Base-by-base conservation (phyloP, 2,329 filamentous ascomycete species). In the Colletotrichum acutatum region DNA sequence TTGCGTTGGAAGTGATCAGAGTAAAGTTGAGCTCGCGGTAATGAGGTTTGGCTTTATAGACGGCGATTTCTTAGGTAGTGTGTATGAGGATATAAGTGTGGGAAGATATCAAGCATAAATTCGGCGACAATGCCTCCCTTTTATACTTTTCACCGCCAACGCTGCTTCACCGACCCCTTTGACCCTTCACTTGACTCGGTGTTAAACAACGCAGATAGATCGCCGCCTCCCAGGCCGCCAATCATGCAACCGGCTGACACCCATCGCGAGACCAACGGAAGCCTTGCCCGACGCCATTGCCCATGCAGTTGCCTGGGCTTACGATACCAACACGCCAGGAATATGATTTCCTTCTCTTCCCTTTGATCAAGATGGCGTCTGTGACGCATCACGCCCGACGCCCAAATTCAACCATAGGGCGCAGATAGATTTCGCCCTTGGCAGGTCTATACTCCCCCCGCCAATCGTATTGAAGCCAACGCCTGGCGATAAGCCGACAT, bases 401-500 rank as follows among this genome's bases (percentile, higher is more conserved):
- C 32, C 30, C n/a, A 11, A 16, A 24, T 19, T 7, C 56, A 19
- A 19, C 14, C 11, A 22, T 4, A 19, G 4, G n/a, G 9, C 19
- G 56, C 30, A 22, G 9, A 58, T 5, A 22, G 19, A 12, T 22
- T 28, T 4, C 34, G 24, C 22, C 19, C 14, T 4, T 12, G n/a
- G 22, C 14, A 28, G 9, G 22, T 5, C 37, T 42, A 7, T 14
- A 42, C 24, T 16, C 37, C 8, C n/a, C 30, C 8, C 34, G 46
- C 61, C 67, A 66, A 66, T 57, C 16, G 22, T 16, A 28, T 24
- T 7, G 2, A 5, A 14, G 3, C n/a, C 5, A n/a, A 14, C 19
- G 19, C 5, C 63, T 52, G 61, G 53, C 61, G 67, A 59, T 37
- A 24, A 66, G 34, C 67, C 67, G 61, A 66, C 42, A 22, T 34